Percentiles rank a stretch among this genome's conserved stretches.
Conservation (phyloP, 2,329 filamentous ascomycete genomes). For the Dothideomycetes sp. region DNA sequence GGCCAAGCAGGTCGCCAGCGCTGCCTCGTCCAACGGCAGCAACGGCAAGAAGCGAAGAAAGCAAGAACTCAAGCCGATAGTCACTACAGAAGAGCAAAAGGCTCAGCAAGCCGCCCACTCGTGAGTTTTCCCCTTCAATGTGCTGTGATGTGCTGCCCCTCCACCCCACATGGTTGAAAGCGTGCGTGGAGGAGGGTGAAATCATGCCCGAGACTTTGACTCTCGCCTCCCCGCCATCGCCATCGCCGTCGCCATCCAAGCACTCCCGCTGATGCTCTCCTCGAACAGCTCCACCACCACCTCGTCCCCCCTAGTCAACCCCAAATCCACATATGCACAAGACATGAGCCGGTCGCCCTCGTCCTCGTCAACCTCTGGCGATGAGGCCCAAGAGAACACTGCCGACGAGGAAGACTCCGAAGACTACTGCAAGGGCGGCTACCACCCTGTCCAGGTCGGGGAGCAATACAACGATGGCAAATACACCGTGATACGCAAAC, state of each 20-base stretch:
- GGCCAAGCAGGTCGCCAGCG: slow-evolving; percentile 53
- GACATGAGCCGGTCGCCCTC: slow-evolving; percentile 63
- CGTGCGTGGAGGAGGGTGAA: too few species aligned
- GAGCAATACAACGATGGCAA: slow-evolving; percentile 97
- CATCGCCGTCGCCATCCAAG: background rate
- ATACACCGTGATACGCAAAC: slow-evolving; percentile 91
- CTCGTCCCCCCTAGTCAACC: slow-evolving; percentile 8
- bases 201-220: slow-evolving; percentile 2
- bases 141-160: too few species aligned
- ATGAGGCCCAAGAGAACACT: slow-evolving; percentile 72
- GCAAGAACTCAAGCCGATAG: slow-evolving; percentile 60
- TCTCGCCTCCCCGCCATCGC: background rate
- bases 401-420: slow-evolving; percentile 98
- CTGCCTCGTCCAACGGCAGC: slow-evolving; percentile 33
- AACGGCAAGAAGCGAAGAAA: slow-evolving; percentile 63
- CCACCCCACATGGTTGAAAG: too few species aligned
- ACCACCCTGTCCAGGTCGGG: slow-evolving; percentile 87
- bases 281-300: slow-evolving; percentile 4
- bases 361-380: slow-evolving; percentile 62
- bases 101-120: slow-evolving; percentile 33
- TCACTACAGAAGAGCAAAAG: slow-evolving; percentile 53
- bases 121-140: slow-evolving; percentile 24
- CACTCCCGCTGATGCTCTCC: slow-evolving; percentile 10
- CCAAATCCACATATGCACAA: slow-evolving; percentile 34
- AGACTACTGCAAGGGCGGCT: slow-evolving; percentile 98